Evolutionary conservation across 2,329 filamentous ascomycete species (phyloP).

Genomic region (Mariannaea sp.): DNA sequence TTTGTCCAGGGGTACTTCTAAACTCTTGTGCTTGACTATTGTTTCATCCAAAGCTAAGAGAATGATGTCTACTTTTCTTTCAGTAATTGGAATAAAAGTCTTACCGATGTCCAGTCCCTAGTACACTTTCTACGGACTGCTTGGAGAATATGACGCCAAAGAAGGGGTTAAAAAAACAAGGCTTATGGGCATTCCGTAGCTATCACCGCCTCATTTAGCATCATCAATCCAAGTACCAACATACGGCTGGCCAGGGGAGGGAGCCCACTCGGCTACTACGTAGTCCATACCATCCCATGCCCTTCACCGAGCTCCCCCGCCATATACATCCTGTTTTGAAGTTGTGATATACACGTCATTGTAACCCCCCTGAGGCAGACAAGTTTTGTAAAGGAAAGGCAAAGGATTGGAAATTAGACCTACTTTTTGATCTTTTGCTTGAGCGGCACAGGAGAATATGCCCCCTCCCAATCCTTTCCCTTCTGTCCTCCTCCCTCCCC

Average conservation of each 20-base stretch:
- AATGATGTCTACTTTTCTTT: too few relatives aligned
- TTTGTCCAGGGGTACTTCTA: not conserved
- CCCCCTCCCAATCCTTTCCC: not conserved
- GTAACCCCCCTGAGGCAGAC: not conserved
- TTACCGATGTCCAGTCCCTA: too few relatives aligned
- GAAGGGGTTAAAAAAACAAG: too few relatives aligned
- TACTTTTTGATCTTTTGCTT: too few relatives aligned
- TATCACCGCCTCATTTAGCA: not conserved
- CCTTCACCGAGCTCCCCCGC: not conserved
- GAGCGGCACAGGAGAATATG: conserved; percentile 2
- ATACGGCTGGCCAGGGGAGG: not conserved
- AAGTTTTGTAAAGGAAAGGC: too few relatives aligned
- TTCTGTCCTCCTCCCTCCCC: not conserved
- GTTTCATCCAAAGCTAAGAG: not conserved
- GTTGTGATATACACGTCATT: not conserved
- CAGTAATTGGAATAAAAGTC: too few relatives aligned
- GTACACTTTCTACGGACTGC: too few relatives aligned
- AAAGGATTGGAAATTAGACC: too few relatives aligned
- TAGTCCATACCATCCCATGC: not conserved
- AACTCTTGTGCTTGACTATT: not conserved
- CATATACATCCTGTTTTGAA: conserved; percentile 4
- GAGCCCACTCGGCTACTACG: not conserved
- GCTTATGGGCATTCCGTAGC: not conserved
- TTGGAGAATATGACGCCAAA: too few relatives aligned
- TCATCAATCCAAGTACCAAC: not conserved